Evolutionary conservation across 2,329 filamentous ascomycete species (phyloP), one percentile per base, ranked within the genome.

Genomic region (Fusarium mundagurra): DNA sequence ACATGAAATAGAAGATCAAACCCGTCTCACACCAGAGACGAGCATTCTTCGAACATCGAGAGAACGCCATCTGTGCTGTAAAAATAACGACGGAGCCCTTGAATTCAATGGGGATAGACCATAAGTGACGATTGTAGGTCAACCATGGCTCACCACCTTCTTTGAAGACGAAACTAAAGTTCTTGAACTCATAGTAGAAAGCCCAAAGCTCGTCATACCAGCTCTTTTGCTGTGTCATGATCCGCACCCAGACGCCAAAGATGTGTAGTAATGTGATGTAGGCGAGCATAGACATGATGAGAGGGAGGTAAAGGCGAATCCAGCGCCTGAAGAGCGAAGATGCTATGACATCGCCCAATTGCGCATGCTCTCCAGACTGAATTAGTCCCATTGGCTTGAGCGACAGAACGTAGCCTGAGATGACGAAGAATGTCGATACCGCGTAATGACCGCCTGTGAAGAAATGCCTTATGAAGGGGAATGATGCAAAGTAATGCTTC

Each of bases 111-210:
- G 91, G 90, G 61, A 92, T 92, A 0, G 87, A 91, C 89, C 90
- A 92, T 6, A 88, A 78, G 72, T 92, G 91, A 34, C 84, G 85
- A 74, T 91, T 90, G 81, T 89, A 80, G 22, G 53, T 74, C 33
- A 82, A 57, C 84, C 89, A 91, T 17, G 88, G 86, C 16, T 86
- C 82, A 4, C 87, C 88, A 12, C 89, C 89, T 13, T 84, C 85
- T 47, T 88, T 87, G 82, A 90, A 93, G 44, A 92, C 79, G 78
- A 91, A 93, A 80, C 88, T 93, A 82, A 91, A 93, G 80, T 92
- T 92, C 79, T 93, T 93, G 78, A 89, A 84, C 78, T 93, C 89
- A 68, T 79, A 67, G 71, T 87, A 88, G 76, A 86, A 84, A 11
- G 79, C 74, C 82, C 86, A 88, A 4, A 90, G 69, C 74, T 91